Evolutionary conservation across 2,329 filamentous ascomycete genomes (phyloP).

Genomic region (Dryadomyces quercivorus): DNA sequence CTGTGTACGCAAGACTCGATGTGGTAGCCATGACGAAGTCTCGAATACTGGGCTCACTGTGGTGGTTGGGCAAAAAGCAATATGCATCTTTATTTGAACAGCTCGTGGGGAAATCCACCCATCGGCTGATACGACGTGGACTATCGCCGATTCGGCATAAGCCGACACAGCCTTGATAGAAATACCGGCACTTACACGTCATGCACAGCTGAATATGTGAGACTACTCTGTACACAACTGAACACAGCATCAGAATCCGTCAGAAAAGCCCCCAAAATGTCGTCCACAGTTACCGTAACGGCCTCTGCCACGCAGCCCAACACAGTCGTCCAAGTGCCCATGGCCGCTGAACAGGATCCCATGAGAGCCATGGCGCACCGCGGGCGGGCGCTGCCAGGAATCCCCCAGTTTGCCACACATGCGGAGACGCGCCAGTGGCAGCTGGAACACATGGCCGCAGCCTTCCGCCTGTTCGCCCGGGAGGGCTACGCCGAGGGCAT

Average conservation of each 20-base stretch:
- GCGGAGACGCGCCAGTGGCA: conserved; percentile 8
- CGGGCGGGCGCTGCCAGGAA: conserved; percentile 6
- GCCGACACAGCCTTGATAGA: no score
- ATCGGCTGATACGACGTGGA: neutral
- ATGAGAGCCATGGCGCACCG: conserved; percentile 8
- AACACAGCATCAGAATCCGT: no score
- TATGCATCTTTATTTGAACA: no score
- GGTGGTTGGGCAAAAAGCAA: no score
- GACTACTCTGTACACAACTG: no score
- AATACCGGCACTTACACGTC: no score
- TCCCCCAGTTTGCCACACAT: conserved; percentile 7
- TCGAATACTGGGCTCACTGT: no score
- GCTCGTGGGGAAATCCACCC: neutral
- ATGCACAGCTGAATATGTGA: no score
- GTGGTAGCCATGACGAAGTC: neutral
- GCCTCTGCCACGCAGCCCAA: neutral
- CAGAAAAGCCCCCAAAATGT: neutral
- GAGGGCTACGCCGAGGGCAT: conserved; percentile 50
- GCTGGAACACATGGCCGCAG: conserved; percentile 38
- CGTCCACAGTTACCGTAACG: neutral
- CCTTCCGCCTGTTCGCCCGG: conserved; percentile 48
- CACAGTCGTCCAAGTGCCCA: neutral
- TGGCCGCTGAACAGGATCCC: neutral
- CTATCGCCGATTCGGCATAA: neutral
- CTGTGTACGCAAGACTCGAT: neutral